These are phyloP conservation scores for Coemansia sp. DNA, from an alignment of 192 early-diverging fungal genomes.

Conservation along the genomic window DNA sequence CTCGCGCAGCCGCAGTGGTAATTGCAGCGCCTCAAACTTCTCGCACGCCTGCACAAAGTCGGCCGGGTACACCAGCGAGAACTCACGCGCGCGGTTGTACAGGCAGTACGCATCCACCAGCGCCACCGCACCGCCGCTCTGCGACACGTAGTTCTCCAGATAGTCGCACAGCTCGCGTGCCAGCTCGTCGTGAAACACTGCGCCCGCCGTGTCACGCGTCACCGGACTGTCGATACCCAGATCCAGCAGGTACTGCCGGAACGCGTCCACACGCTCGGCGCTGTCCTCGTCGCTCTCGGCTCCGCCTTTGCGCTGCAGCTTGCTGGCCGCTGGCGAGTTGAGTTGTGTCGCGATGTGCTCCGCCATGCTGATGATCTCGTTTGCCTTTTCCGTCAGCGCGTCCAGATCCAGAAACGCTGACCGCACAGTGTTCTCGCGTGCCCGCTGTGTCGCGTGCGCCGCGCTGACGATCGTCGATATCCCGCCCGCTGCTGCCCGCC, in stretches of 20 bases:
- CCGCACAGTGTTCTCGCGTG: conserved; percentile 66
- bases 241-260: conserved; percentile 69
- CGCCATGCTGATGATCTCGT: conserved; percentile 76
- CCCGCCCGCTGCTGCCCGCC: conserved; percentile 29
- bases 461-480: conserved; percentile 51
- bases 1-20: conserved; percentile 73
- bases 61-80: conserved; percentile 88
- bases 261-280: conserved; percentile 28
- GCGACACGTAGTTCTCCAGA: conserved; percentile 64
- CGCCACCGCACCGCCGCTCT: conserved; percentile 72
- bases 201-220: conserved; percentile 86
- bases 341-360: conserved; percentile 54
- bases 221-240: conserved; percentile 90
- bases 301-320: conserved; percentile 25
- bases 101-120: conserved; percentile 91
- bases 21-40: conserved; percentile 64
- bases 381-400: conserved; percentile 81
- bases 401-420: conserved; percentile 90
- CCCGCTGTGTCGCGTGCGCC: conserved; percentile 65
- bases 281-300: conserved; percentile 37
- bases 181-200: conserved; percentile 83
- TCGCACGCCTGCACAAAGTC: conserved; percentile 81
- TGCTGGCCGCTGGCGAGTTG: conserved; percentile 46
- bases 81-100: conserved; percentile 90
- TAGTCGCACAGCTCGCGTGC: conserved; percentile 85